Evolutionary conservation across 2,329 filamentous ascomycete genomes (phyloP).

Genomic region (Juglanconis juglandina): DNA sequence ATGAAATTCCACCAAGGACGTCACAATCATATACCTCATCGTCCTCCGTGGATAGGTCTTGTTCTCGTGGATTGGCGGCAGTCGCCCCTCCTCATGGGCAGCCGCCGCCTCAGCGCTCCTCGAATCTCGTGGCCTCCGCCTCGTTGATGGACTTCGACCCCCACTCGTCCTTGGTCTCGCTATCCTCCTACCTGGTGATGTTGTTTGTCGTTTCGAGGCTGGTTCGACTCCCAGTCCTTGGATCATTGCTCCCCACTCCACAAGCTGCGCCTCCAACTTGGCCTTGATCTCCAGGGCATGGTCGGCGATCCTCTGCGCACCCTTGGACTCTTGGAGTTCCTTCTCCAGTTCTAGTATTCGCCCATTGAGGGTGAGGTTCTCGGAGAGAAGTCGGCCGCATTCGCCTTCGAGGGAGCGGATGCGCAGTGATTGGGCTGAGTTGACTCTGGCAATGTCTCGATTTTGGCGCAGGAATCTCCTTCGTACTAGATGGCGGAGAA

Average conservation of each 20-base stretch:
- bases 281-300: slow-evolving; percentile 67
- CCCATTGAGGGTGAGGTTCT: slow-evolving; percentile 71
- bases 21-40: slow-evolving; percentile 54
- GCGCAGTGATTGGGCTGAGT: slow-evolving; percentile 72
- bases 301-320: slow-evolving; percentile 57
- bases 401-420: slow-evolving; percentile 76
- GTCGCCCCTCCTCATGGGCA: slow-evolving; percentile 49
- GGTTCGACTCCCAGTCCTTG: slow-evolving; percentile 62
- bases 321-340: slow-evolving; percentile 62
- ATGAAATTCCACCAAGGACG: background rate
- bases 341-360: slow-evolving; percentile 68
- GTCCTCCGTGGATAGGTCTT: slow-evolving; percentile 66
- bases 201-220: slow-evolving; percentile 43
- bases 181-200: slow-evolving; percentile 35
- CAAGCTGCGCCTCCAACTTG: slow-evolving; percentile 68
- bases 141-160: slow-evolving; percentile 50
- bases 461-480: slow-evolving; percentile 79
- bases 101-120: slow-evolving; percentile 51
- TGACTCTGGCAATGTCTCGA: slow-evolving; percentile 74
- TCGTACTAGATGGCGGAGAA: slow-evolving; percentile 55
- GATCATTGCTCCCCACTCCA: slow-evolving; percentile 66
- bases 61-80: slow-evolving; percentile 68
- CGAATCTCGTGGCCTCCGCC: slow-evolving; percentile 51
- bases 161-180: slow-evolving; percentile 40
- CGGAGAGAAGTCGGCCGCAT: slow-evolving; percentile 69